Evolutionary conservation across 768 basidiomycete genomes (phyloP), one percentile per base, ranked within the genome.

Genomic region (Lactarius vividus): DNA sequence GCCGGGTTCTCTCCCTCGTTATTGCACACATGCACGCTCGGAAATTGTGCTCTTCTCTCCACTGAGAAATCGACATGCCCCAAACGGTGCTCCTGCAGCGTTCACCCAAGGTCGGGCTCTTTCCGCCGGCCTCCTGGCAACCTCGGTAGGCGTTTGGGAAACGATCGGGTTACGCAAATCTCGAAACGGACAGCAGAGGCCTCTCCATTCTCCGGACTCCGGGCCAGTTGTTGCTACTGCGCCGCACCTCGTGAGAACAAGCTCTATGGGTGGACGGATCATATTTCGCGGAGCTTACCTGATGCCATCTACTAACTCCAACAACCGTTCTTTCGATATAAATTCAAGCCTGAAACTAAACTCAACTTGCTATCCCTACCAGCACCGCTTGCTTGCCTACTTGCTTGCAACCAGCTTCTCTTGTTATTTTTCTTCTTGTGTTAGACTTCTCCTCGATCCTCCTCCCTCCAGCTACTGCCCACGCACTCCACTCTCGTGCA

Each of bases 101-200:
- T 55, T 55, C 54, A 29, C 9, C 29, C 15, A 55, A 5, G 15
- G 8, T 9, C 18, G 29, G 54, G 9, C 23, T 3, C 52, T 53
- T 18, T 53, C 54, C 62, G 62, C 62, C 62, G 42, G 20, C 55
- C 42, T 40, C 62, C 44, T 57, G 62, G 62, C 28, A 31, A 55
- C 31, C 31, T 33, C 18, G 7, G 53, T 55, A 29, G 54, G 31
- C 20, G 15, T 28, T 13, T n/a, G 6, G 31, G 23, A 28, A 18
- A 20, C 49, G 49, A 52, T 52, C 49, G 49, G 49, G 42, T 35
- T 31, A 35, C 37, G 23, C 23, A 28, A 46, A 20, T 61, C 20
- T 61, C 31, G 46, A 61, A 52, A 33, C 46, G 31, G 55, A 42
- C 31, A 26, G 26, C 6, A 52, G 23, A 26, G 26, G n/a, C 39